phyloP scores from a whole-genome alignment of 352 stramenopile genomes.

The Elongisporangium anandrum region DNA sequence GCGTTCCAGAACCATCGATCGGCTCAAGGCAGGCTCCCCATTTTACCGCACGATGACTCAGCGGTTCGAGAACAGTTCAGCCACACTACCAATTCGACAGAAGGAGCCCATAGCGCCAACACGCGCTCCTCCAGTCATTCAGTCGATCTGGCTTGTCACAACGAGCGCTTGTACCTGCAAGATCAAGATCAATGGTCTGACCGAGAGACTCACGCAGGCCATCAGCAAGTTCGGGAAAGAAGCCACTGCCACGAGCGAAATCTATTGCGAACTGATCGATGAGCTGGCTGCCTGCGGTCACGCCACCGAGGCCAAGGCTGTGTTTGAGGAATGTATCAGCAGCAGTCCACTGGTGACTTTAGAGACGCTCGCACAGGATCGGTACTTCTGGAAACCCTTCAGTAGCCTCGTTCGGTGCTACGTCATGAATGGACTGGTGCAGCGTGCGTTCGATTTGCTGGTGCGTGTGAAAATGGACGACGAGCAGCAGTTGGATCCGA shows the following conservation, averaged over 20 bases:
- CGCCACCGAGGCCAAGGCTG: constrained; percentile 33
- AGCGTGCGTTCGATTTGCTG: constrained; percentile 40
- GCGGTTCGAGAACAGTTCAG: not conserved
- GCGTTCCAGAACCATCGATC: constrained; percentile 37
- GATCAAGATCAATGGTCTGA: constrained; percentile 14
- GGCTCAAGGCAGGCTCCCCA: constrained; percentile 13
- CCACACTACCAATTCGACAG: not conserved
- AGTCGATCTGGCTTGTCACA: constrained; percentile 37
- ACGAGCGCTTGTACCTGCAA: constrained; percentile 24
- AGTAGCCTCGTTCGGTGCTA: constrained; percentile 36
- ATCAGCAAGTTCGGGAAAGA: constrained; percentile 15
- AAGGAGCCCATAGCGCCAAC: not conserved
- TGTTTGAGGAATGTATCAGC: constrained; percentile 46
- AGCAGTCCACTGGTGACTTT: constrained; percentile 21
- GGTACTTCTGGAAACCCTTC: constrained; percentile 35
- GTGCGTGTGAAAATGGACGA: constrained; percentile 36
- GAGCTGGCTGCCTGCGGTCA: constrained; percentile 27
- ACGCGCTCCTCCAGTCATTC: constrained; percentile 10
- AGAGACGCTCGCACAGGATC: constrained; percentile 16
- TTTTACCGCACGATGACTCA: constrained; percentile 47
- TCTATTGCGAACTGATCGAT: constrained; percentile 38
- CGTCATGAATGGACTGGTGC: constrained; percentile 34
- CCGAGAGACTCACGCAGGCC: constrained; percentile 15
- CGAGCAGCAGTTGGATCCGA: constrained; percentile 32
- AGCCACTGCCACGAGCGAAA: constrained; percentile 13